These are phyloP conservation scores for Globisporangium recalcitrans DNA, from an alignment of 352 stramenopile species.

Conservation along the genomic window DNA sequence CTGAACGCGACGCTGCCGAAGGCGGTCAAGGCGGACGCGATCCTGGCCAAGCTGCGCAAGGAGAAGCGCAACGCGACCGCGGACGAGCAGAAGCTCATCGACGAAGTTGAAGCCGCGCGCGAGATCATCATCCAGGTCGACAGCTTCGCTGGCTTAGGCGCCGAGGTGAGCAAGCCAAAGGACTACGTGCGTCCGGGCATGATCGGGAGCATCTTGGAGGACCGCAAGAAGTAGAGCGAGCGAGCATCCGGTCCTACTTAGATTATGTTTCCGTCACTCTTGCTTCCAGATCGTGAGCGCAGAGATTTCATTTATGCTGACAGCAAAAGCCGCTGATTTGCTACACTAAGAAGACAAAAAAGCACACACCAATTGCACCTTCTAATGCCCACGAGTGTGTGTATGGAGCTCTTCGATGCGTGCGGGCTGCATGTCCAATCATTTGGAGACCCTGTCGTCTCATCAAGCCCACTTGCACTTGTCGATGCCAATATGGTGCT, in stretches of 20 bases:
- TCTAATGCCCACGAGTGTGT: too few species aligned
- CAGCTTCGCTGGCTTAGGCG: slow-evolving; percentile 86
- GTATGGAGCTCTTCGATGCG: too few species aligned
- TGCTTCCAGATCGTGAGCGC: neutral
- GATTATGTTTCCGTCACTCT: neutral
- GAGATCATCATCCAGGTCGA: slow-evolving; percentile 97
- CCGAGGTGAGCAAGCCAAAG: slow-evolving; percentile 67
- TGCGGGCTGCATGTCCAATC: too few species aligned
- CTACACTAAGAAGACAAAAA: neutral
- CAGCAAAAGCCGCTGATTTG: neutral
- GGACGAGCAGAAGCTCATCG: slow-evolving; percentile 93
- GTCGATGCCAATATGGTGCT: neutral
- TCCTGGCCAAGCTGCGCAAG: slow-evolving; percentile 88
- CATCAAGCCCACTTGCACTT: neutral
- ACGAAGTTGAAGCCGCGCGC: slow-evolving; percentile 92
- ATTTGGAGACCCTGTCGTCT: too few species aligned
- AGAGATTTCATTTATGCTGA: slow-evolving; percentile 18
- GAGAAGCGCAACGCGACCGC: slow-evolving; percentile 92
- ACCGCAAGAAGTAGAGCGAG: slow-evolving; percentile 33
- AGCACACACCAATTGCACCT: neutral
- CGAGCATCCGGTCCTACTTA: too few species aligned
- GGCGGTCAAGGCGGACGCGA: slow-evolving; percentile 90
- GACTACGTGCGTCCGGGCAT: slow-evolving; percentile 90
- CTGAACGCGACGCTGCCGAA: slow-evolving; percentile 76
- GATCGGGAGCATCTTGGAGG: slow-evolving; percentile 42